These are phyloP conservation scores for Trichophyton mentagrophytes DNA, from an alignment of 2,329 filamentous ascomycete genomes.

Conservation along the genomic window DNA sequence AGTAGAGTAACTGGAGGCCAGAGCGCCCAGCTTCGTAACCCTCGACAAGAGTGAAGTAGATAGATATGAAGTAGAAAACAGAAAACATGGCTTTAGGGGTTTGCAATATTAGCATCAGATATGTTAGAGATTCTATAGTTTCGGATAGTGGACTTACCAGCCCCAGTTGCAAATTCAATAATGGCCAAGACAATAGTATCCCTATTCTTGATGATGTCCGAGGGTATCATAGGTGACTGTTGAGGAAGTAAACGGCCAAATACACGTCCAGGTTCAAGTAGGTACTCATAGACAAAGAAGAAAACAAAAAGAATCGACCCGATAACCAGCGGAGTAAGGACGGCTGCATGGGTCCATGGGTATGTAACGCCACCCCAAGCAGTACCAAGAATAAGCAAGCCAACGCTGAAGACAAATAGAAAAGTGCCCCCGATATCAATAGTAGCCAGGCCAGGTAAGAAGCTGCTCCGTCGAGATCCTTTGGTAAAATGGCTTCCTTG, in stretches of 20 bases:
- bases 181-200: conserved; percentile 51
- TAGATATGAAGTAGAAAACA: conserved; percentile 55
- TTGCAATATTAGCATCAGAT: conserved; percentile 47
- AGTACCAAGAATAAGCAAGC: conserved; percentile 42
- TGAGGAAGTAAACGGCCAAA: conserved; percentile 39
- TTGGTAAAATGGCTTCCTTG: conserved; percentile 35
- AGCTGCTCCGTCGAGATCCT: conserved; percentile 22
- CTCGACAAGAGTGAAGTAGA: conserved; percentile 54
- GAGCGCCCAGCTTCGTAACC: conserved; percentile 39
- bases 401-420: conserved; percentile 44
- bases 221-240: conserved; percentile 53
- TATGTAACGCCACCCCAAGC: conserved; percentile 46
- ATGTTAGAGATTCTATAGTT: conserved; percentile 39
- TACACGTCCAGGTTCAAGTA: conserved; percentile 39
- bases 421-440: conserved; percentile 45
- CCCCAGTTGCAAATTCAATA: conserved; percentile 49
- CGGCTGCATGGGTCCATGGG: conserved; percentile 38
- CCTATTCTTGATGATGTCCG: conserved; percentile 42
- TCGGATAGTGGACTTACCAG: conserved; percentile 24
- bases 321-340: conserved; percentile 38
- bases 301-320: conserved; percentile 31
- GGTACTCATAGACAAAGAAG: conserved; percentile 43
- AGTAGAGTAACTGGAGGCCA: conserved; percentile 49
- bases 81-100: conserved; percentile 32
- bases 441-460: conserved; percentile 40